Conservation (phyloP, 306 rosid genomes). For the Quercus aquifolioides region DNA sequence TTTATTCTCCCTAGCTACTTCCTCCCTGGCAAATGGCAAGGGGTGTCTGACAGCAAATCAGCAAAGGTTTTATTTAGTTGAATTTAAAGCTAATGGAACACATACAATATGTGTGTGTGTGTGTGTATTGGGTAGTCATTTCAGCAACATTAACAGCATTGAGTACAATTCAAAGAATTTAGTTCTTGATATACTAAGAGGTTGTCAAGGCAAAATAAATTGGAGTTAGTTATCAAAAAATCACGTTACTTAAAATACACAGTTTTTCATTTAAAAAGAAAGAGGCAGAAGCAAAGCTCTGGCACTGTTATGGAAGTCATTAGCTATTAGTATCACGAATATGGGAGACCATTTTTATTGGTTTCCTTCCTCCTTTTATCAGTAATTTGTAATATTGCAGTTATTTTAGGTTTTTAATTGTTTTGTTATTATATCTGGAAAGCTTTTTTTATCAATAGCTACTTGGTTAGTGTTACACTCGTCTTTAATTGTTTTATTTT, state of each 20-base stretch:
- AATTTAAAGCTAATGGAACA: not conserved
- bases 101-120: not conserved
- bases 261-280: not conserved
- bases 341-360: not conserved
- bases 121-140: not conserved
- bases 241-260: not conserved
- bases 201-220: not conserved
- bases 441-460: too few relatives aligned
- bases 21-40: slow-evolving; percentile 12
- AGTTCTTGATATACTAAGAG: not conserved
- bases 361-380: not conserved
- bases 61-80: not conserved
- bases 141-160: not conserved
- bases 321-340: not conserved
- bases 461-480: too few relatives aligned
- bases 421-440: too few relatives aligned
- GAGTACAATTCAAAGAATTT: not conserved
- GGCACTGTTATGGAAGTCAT: not conserved
- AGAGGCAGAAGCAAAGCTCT: not conserved
- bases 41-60: not conserved
- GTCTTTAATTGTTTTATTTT: too few relatives aligned
- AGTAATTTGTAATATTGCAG: not conserved
- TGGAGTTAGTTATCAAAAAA: not conserved
- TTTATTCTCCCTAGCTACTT: slow-evolving; percentile 6
- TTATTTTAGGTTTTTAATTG: too few relatives aligned